Conservation (phyloP, 805 yeast species). For the Kodamaea lidongshanica region DNA sequence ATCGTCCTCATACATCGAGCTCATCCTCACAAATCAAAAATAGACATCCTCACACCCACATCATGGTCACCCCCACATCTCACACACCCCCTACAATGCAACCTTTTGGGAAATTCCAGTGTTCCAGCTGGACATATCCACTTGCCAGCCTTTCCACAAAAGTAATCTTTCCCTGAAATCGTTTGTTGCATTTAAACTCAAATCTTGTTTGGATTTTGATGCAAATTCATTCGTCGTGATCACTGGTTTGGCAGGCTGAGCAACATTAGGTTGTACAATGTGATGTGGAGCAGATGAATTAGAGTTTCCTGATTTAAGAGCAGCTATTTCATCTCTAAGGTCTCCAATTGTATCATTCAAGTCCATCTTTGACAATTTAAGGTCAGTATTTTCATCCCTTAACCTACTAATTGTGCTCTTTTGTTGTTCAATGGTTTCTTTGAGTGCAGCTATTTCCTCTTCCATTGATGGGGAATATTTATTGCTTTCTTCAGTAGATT, state of each 20-base stretch:
- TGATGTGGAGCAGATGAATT: conserved; percentile 6
- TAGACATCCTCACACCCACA: no score
- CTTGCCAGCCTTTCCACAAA: conserved; percentile 79
- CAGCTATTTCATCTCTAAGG: conserved; percentile 19
- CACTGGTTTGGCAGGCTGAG: conserved; percentile 24
- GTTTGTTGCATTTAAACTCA: conserved; percentile 27
- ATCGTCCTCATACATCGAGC: no score
- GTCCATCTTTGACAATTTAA: conserved; percentile 35
- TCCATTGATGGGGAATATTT: conserved; percentile 6
- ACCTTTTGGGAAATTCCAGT: conserved; percentile 44
- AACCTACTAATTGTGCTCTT: conserved; percentile 30
- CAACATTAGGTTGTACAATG: conserved; percentile 4
- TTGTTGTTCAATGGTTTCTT: conserved; percentile 24
- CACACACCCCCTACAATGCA: conserved; percentile 14
- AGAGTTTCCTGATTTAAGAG: conserved; percentile 9
- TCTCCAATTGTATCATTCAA: conserved; percentile 28
- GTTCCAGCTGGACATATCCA: conserved; percentile 83
- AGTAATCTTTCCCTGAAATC: conserved; percentile 53
- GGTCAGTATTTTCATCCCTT: conserved; percentile 38
- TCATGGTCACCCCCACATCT: no score
- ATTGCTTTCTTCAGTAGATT: conserved; percentile 2
- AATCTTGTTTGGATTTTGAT: conserved; percentile 18
- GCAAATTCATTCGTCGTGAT: conserved; percentile 28
- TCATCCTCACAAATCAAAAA: no score
- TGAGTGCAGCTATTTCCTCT: conserved; percentile 14